Evolutionary conservation across 192 early-diverging fungal species (phyloP), one percentile per base, ranked within the genome.

Genomic region (Entomortierella lignicola): DNA sequence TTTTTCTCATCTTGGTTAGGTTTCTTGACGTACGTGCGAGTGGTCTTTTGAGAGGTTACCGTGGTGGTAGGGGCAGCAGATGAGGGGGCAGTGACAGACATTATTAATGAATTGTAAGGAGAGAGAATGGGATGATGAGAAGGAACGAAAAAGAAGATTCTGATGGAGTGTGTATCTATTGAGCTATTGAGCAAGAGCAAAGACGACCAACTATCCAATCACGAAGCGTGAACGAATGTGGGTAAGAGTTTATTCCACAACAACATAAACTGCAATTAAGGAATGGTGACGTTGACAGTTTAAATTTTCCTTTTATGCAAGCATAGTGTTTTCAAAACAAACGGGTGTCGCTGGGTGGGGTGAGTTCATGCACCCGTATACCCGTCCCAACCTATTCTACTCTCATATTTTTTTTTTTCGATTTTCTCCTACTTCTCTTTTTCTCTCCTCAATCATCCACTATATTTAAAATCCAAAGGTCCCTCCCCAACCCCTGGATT

Each of bases 1-100:
- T 69, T 63, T 63, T 70, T 79, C 51, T 79, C 68, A 50, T 79
- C 71, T 55, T 70, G 67, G 57, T 58, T 69, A 25, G 66, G 69
- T 61, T 81, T 65, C 61, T 69, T 66, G 80, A 72, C 72, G 55
- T 67, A 69, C 4, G 37, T 52, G 48, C 61, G 62, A 55, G 54
- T 53, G 39, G 43, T 27, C 72, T 77, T 77, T 43, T 66, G 71
- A 56, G 69, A 63, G 7, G 63, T 30, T 37, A 34, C 48, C 30
- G 55, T 25, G 10, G 55, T 62, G 20, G 48, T 30, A 60, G 71
- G 20, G 42, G 66, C 20, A 25, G 41, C 20, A 15, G 69, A 59
- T 43, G 70, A 63, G 34, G 72, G 48, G 5, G 77, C 51, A 30
- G 71, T 73, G 55, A 73, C 69, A 30, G 79, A 81, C 69, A 73